A percentile compares a stretch with the other conserved stretches of the same genome.
These are phyloP conservation scores for Heterococcus sp. DNA, from an alignment of 108 stramenopile genomes.

Conservation along the genomic window DNA sequence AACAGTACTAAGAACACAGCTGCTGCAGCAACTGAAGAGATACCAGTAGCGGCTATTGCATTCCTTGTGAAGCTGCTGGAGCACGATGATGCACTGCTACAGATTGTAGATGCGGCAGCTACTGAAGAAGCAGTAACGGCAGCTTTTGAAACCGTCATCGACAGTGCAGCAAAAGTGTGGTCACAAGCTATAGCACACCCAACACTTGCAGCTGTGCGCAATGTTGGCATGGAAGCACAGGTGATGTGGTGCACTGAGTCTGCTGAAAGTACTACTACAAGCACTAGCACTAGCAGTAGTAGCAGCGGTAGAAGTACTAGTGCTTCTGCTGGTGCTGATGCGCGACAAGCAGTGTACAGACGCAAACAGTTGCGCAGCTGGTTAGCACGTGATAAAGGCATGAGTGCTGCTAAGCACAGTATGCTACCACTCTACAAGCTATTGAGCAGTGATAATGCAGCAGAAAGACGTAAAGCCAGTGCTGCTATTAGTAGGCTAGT, in stretches of 20 bases:
- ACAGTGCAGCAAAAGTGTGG: neutral
- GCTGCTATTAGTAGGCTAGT: slow-evolving; percentile 15
- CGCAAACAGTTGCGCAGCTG: neutral
- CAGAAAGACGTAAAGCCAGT: slow-evolving; percentile 13
- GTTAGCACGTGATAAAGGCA: slow-evolving; percentile 10
- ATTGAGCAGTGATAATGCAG: slow-evolving; percentile 10
- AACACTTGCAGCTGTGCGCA: neutral
- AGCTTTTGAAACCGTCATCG: neutral
- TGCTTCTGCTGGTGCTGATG: neutral
- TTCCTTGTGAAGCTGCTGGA: slow-evolving; percentile 5
- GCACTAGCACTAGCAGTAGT: neutral
- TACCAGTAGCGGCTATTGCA: neutral
- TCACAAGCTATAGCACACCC: neutral
- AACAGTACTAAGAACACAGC: no score
- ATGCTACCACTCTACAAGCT: slow-evolving; percentile 8
- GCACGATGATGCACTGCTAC: slow-evolving; percentile 11
- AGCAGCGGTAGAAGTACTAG: neutral
- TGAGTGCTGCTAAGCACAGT: neutral
- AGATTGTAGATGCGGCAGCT: no score
- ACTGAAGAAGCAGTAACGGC: neutral
- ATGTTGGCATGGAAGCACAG: neutral
- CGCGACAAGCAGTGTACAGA: neutral
- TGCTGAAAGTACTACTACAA: neutral
- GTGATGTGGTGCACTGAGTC: neutral
- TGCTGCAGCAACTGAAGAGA: slow-evolving; percentile 6